Evolutionary conservation across 768 basidiomycete species (phyloP).

Genomic region (Coprinopsis sp.): DNA sequence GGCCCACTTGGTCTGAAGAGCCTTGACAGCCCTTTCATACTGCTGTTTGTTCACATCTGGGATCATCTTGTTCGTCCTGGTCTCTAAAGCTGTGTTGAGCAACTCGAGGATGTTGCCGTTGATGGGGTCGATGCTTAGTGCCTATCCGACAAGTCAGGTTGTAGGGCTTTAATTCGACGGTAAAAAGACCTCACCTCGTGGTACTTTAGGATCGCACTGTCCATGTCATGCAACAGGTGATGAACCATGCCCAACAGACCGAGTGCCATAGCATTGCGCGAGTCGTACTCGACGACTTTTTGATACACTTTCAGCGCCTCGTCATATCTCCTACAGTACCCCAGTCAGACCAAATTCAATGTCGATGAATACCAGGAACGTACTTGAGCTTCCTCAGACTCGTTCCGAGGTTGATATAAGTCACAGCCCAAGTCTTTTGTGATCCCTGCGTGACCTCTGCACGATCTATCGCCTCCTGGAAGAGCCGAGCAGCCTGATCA

Average conservation of each 20-base stretch:
- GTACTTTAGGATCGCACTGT: slow-evolving; percentile 83
- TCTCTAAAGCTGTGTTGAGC: slow-evolving; percentile 74
- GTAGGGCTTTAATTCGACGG: neutral
- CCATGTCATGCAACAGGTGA: slow-evolving; percentile 67
- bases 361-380: slow-evolving; percentile 22
- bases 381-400: slow-evolving; percentile 78
- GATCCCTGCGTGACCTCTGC: slow-evolving; percentile 84
- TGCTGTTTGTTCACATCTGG: too few relatives aligned
- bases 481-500: slow-evolving; percentile 62
- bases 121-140: slow-evolving; percentile 77
- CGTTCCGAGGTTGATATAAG: slow-evolving; percentile 91
- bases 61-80: slow-evolving; percentile 18
- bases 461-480: slow-evolving; percentile 71
- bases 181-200: slow-evolving; percentile 64
- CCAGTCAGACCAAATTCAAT: neutral
- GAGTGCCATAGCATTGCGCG: slow-evolving; percentile 76
- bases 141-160: slow-evolving; percentile 33
- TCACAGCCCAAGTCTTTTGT: slow-evolving; percentile 80
- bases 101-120: slow-evolving; percentile 78
- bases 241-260: slow-evolving; percentile 87
- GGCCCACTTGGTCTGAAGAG: slow-evolving; percentile 3
- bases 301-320: slow-evolving; percentile 73
- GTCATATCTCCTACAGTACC: slow-evolving; percentile 22
- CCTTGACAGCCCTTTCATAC: neutral
- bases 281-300: slow-evolving; percentile 81